Conservation (phyloP, 768 basidiomycete genomes). For the Udeniomyces megalosporus region DNA sequence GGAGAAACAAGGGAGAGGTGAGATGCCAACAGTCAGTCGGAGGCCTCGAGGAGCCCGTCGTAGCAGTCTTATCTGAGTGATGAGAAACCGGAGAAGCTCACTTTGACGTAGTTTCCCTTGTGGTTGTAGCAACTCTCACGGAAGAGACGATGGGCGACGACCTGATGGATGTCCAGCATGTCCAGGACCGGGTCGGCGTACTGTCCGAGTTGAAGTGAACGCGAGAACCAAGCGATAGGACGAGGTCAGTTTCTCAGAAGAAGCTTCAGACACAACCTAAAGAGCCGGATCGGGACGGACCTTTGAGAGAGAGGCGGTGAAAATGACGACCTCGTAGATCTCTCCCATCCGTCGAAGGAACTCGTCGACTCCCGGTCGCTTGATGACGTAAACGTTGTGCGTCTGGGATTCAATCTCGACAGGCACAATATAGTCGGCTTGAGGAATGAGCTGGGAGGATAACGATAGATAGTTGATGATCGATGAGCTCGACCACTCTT, state of each 20-base stretch:
- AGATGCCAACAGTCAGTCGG: too few species aligned
- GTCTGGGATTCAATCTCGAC: constrained; percentile 97
- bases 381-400: constrained; percentile 98
- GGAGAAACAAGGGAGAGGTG: not conserved
- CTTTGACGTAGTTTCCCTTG: constrained; percentile 98
- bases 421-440: constrained; percentile 95
- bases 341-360: constrained; percentile 98
- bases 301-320: constrained; percentile 95
- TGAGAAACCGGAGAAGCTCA: constrained; percentile 27
- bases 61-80: too few species aligned
- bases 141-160: constrained; percentile 86
- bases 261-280: too few species aligned
- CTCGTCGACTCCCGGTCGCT: constrained; percentile 92
- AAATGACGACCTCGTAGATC: constrained; percentile 93
- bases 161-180: constrained; percentile 81
- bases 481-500: not conserved
- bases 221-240: not conserved
- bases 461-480: not conserved
- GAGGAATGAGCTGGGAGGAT: constrained; percentile 56
- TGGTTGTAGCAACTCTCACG: constrained; percentile 98
- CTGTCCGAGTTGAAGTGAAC: constrained; percentile 32
- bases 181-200: constrained; percentile 98
- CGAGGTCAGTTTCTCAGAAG: not conserved
- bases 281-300: constrained; percentile 33
- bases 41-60: not conserved